Conservation (phyloP, 495 filamentous ascomycete species). For the Penicillium desertorum region DNA sequence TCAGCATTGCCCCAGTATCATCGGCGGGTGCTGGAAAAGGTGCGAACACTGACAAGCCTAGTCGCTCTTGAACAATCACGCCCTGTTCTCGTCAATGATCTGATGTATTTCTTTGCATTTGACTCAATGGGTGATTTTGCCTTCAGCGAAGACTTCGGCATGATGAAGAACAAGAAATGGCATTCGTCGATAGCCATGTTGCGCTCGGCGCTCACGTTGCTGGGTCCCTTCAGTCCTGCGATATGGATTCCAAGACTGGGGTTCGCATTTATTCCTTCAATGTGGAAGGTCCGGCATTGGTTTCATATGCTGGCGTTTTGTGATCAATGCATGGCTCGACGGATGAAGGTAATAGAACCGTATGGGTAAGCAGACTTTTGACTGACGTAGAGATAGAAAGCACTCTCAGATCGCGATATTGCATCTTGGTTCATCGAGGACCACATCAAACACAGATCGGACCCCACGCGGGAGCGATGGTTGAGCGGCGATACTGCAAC, state of each 20-base stretch:
- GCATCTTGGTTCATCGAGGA: constrained; percentile 38
- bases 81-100: constrained; percentile 29
- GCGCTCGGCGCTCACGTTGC: constrained; percentile 16
- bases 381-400: not conserved
- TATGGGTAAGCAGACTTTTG: too few relatives aligned
- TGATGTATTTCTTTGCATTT: constrained; percentile 40
- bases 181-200: constrained; percentile 16
- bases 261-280: constrained; percentile 29
- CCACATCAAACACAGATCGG: constrained; percentile 19
- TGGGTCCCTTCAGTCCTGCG: constrained; percentile 36
- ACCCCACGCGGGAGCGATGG: constrained; percentile 15
- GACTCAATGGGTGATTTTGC: constrained; percentile 48
- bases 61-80: constrained; percentile 1
- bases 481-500: constrained; percentile 32
- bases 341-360: constrained; percentile 20
- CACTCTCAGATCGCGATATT: constrained; percentile 22
- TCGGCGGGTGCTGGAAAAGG: not conserved
- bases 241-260: constrained; percentile 38
- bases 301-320: constrained; percentile 32
- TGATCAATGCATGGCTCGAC: constrained; percentile 32
- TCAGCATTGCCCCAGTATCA: constrained; percentile 9
- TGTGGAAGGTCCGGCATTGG: constrained; percentile 34
- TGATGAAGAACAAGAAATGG: constrained; percentile 33
- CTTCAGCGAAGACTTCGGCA: constrained; percentile 39
- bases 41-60: not conserved